Base-by-base conservation (phyloP, 768 basidiomycete species). In the Psilocybe tampanensis region DNA sequence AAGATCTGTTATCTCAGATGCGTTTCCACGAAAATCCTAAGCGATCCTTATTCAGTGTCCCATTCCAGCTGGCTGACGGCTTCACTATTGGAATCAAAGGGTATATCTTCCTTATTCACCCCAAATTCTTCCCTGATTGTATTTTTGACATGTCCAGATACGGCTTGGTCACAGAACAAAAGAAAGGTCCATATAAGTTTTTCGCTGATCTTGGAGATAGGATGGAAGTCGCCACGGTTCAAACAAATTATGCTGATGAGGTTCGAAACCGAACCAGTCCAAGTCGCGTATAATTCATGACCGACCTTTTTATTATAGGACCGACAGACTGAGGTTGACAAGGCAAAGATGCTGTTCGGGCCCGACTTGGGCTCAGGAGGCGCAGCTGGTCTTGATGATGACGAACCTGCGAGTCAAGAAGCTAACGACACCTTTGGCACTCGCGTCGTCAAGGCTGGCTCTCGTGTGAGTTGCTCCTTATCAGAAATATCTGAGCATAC, bases 91-190 rank as follows among this genome's bases (percentile, higher is more conserved):
- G 92, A 9, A 77, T 94, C 47, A 94, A 94, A 72, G 92, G 92
- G 86, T 90, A 42, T 42, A 49, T 7, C 52, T 18, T 32, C 23
- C 39, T 26, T 54, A 44, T 29, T 47, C 36, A 39, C 15, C 36
- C 6, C 36, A 15, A 11, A 21, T 22, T 19, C 15, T 3, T 47
- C 41, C 55, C n/a, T 54, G 44, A 52, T 17, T 54, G 49, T 56
- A 59, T 58, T 26, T n/a, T 23, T 58, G 18, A 23, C 26, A 23
- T 13, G 45, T 42, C 33, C 17, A 97, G 94, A 45, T 99, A 96
- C 70, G 88, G 92, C 8, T 72, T 96, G 43, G 81, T 98, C 15
- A 92, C 92, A 1, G 89, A 95, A 66, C 94, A 95, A 72, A 90
- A 83, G 70, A 95, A 89, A 70, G 90, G 92, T 0, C 52, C 78